Evolutionary conservation across 2,329 filamentous ascomycete genomes (phyloP).

Genomic region (Talaromyces funiculosus): DNA sequence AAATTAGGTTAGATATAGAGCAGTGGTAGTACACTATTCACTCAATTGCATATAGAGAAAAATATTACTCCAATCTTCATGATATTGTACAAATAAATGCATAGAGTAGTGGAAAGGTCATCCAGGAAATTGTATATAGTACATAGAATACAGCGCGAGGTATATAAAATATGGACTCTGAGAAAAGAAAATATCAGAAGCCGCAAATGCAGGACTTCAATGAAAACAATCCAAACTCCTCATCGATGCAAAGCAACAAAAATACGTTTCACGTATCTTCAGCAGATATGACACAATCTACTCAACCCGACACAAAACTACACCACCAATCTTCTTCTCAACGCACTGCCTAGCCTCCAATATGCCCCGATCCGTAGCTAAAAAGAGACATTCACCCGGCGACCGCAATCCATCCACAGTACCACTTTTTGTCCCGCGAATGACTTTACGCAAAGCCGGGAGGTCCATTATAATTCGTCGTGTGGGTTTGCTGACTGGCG

Average conservation of each 20-base stretch:
- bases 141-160: constrained; percentile 1
- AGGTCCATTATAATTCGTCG: constrained; percentile 63
- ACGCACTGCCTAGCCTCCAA: constrained; percentile 79
- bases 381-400: constrained; percentile 75
- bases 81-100: neutral
- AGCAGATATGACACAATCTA: neutral
- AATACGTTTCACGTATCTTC: neutral
- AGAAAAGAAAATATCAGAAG: neutral
- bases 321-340: constrained; percentile 71
- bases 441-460: constrained; percentile 57
- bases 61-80: neutral
- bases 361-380: constrained; percentile 71
- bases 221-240: constrained; percentile 3
- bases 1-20: no score
- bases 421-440: constrained; percentile 60
- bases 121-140: neutral
- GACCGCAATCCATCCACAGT: constrained; percentile 66
- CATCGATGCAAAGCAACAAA: neutral
- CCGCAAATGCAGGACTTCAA: neutral
- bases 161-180: constrained; percentile 1
- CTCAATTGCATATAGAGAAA: neutral
- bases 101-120: neutral
- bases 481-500: constrained; percentile 67
- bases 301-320: constrained; percentile 65
- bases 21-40: no score